phyloP scores from a whole-genome alignment of 257 asterid species.

The Rauvolfia tetraphylla region DNA sequence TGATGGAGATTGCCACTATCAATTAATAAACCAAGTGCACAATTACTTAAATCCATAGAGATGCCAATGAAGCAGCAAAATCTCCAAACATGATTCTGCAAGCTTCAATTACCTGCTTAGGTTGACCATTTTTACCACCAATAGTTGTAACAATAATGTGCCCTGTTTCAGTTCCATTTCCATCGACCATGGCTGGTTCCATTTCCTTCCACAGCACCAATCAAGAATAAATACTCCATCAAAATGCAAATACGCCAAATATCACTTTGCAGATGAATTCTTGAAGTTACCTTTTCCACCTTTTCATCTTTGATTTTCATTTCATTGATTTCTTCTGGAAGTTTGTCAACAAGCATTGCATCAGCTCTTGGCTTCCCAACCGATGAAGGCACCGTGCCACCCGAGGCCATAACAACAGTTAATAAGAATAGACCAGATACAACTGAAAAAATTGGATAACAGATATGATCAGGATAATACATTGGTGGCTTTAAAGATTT shows the following conservation, averaged over 20 bases:
- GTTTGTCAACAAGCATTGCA: conserved; percentile 67
- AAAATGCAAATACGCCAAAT: background rate
- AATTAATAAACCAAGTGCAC: background rate
- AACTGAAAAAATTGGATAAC: background rate
- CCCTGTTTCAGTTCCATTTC: conserved; percentile 96
- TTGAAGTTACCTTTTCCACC: conserved; percentile 55
- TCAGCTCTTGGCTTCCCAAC: conserved; percentile 50
- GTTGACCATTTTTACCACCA: conserved; percentile 87
- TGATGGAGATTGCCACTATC: background rate
- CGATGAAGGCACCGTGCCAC: conserved; percentile 36
- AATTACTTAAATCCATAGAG: background rate
- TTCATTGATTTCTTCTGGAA: conserved; percentile 70
- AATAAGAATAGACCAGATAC: conserved; percentile 11
- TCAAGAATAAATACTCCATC: background rate
- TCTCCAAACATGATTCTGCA: background rate
- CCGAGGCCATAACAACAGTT: conserved; percentile 42
- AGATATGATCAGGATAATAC: background rate
- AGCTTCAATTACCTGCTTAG: conserved; percentile 63
- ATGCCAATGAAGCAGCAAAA: background rate
- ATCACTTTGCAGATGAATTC: background rate
- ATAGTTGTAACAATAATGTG: conserved; percentile 89
- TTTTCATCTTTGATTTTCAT: conserved; percentile 81
- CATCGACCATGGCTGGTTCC: conserved; percentile 42
- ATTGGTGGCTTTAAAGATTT: conserved; percentile 22
- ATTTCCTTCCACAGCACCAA: conserved; percentile 59